Percentiles rank a stretch among this genome's conserved stretches.
Evolutionary conservation across 2,329 filamentous ascomycete species (phyloP).

Genomic region (Tolypocladium endophyticum): DNA sequence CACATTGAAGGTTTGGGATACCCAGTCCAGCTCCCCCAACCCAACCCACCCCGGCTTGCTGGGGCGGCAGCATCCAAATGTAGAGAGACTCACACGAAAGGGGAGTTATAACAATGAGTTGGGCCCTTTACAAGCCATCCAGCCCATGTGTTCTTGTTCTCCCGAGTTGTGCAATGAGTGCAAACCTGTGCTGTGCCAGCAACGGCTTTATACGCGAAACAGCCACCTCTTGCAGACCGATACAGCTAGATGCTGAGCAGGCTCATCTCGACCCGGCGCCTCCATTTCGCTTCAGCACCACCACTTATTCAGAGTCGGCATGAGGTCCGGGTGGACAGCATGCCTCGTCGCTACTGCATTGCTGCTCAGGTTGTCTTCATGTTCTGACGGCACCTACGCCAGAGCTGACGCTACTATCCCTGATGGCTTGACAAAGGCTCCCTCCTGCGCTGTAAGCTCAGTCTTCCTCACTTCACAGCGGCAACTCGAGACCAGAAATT

Average conservation of each 20-base stretch:
- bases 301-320: neutral
- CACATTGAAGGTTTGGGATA: neutral
- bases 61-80: neutral
- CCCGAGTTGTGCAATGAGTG: neutral
- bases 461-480: neutral
- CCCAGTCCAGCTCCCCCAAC: neutral
- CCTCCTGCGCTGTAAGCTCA: neutral
- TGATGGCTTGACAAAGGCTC: neutral
- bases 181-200: neutral
- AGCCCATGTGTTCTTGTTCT: neutral
- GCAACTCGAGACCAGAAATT: neutral
- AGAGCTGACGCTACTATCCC: neutral
- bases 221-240: neutral
- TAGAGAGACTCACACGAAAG: neutral
- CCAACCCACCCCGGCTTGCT: neutral
- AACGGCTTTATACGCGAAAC: neutral
- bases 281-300: neutral
- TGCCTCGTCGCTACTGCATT: neutral
- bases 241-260: neutral
- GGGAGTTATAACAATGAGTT: neutral
- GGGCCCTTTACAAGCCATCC: neutral
- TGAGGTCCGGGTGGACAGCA: neutral
- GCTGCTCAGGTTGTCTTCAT: conserved; percentile 14
- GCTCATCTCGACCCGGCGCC: neutral
- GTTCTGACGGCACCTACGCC: neutral